Evolutionary conservation across 2,329 filamentous ascomycete species (phyloP).

Genomic region (Fusarium redolens): DNA sequence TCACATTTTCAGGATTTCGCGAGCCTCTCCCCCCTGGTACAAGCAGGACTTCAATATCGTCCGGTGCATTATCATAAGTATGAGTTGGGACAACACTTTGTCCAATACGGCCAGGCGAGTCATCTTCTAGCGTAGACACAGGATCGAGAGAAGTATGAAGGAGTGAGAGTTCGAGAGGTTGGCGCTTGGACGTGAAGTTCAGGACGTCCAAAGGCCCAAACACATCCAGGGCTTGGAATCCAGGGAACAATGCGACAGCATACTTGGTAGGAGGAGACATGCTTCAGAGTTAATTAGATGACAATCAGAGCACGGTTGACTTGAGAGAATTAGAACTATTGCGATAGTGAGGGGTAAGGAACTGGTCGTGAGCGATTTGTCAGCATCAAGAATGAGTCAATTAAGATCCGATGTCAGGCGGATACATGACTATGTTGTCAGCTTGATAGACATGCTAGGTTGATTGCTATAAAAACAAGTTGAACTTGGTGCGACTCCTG

Average conservation of each 20-base stretch:
- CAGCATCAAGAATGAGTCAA: constrained; percentile 1
- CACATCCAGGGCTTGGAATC: constrained; percentile 43
- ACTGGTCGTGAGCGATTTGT: not conserved
- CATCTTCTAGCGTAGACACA: constrained; percentile 41
- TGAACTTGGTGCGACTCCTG: not conserved
- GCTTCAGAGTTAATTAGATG: accelerated
- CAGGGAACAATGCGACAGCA: constrained; percentile 38
- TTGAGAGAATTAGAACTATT: not conserved
- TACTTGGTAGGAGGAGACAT: constrained; percentile 37
- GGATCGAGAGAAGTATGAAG: constrained; percentile 45
- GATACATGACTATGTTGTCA: not conserved
- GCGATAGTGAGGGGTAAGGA: not conserved
- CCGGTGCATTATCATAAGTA: constrained; percentile 49
- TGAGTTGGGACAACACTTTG: constrained; percentile 51
- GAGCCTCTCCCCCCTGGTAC: constrained; percentile 54
- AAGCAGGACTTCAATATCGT: constrained; percentile 53
- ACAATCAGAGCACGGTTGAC: too few species aligned
- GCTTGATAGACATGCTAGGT: not conserved
- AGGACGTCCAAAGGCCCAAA: constrained; percentile 52
- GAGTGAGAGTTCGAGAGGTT: constrained; percentile 43
- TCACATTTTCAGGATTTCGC: constrained; percentile 35
- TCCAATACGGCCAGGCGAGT: constrained; percentile 40
- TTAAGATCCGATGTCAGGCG: not conserved
- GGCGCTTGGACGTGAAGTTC: constrained; percentile 44
- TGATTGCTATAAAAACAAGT: not conserved